These are phyloP conservation scores for Apium graveolens DNA, from an alignment of 129 eudicot species.

Conservation along the genomic window DNA sequence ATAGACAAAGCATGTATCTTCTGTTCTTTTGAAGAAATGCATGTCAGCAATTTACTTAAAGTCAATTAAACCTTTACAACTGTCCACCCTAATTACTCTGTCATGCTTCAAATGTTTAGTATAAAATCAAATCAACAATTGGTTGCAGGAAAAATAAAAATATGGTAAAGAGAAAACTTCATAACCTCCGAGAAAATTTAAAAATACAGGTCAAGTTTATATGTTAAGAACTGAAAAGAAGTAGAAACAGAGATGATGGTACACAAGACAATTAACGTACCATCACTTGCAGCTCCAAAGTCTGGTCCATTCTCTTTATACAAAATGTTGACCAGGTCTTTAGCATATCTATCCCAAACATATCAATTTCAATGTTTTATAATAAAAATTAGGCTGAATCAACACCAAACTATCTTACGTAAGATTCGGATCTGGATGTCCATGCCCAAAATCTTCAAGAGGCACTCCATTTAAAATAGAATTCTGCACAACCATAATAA, in stretches of 20 bases:
- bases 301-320: constrained; percentile 84
- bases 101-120: neutral
- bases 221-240: no score
- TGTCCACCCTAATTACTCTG: neutral
- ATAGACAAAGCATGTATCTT: neutral
- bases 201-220: no score
- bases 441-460: constrained; percentile 97
- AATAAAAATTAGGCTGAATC: neutral
- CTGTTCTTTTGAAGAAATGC: neutral
- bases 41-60: neutral
- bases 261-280: constrained; percentile 22
- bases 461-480: constrained; percentile 94
- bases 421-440: constrained; percentile 99
- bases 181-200: neutral
- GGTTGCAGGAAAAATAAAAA: neutral
- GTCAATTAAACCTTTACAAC: neutral
- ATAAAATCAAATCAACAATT: neutral
- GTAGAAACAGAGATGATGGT: neutral
- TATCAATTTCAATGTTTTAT: constrained; percentile 13
- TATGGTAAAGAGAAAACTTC: neutral
- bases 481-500: constrained; percentile 38
- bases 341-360: constrained; percentile 64
- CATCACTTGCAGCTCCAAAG: constrained; percentile 99
- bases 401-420: constrained; percentile 51
- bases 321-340: constrained; percentile 89